Evolutionary conservation across 2,329 filamentous ascomycete genomes (phyloP).

Genomic region (Oidium heveae): DNA sequence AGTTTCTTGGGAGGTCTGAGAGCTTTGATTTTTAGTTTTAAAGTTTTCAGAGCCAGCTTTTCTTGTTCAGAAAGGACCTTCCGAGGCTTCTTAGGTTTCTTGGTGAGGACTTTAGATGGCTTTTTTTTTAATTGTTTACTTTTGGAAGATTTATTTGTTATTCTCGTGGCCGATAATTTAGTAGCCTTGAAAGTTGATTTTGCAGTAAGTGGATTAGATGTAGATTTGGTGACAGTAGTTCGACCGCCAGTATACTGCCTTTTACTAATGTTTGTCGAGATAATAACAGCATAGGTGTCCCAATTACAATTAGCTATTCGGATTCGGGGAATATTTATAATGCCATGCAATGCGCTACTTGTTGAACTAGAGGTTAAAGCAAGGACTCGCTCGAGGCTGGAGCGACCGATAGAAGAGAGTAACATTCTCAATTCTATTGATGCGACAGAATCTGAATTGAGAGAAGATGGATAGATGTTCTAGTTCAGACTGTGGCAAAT

Average conservation of each 20-base stretch:
- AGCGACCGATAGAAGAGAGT: not conserved
- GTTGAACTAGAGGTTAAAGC: not conserved
- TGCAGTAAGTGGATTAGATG: not conserved
- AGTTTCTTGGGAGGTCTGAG: slow-evolving; percentile 15
- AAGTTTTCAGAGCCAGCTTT: slow-evolving; percentile 4
- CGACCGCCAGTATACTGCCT: not conserved
- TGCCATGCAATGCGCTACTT: not conserved
- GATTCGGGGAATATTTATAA: not conserved
- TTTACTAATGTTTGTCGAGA: not conserved
- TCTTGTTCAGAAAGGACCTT: slow-evolving; percentile 7
- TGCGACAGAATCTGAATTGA: too few species aligned
- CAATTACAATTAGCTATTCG: not conserved
- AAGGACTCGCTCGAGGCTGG: not conserved
- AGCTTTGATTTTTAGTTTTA: not conserved
- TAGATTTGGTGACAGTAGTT: not conserved
- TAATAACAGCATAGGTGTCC: not conserved
- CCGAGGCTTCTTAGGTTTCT: slow-evolving; percentile 6
- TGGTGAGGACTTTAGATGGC: slow-evolving; percentile 8
- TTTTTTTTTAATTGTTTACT: not conserved
- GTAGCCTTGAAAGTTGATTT: not conserved
- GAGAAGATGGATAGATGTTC: too few species aligned
- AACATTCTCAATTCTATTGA: not conserved
- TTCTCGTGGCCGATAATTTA: not conserved
- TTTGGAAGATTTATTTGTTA: slow-evolving; percentile 6
- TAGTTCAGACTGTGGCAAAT: too few species aligned